phyloP scores from a whole-genome alignment of 176 grass and related monocot genomes.

The Lolium perenne region DNA sequence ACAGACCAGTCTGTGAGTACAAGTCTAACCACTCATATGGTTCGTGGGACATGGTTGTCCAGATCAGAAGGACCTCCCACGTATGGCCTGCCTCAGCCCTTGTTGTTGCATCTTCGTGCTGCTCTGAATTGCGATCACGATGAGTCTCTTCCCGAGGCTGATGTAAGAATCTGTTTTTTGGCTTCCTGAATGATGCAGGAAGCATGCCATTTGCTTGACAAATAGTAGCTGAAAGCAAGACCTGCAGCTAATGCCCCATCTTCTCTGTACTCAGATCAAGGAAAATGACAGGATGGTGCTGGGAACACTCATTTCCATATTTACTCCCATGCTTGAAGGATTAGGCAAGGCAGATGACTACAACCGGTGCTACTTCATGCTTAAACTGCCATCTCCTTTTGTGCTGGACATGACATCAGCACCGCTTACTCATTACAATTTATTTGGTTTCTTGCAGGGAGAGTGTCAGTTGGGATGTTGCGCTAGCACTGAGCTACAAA shows the following conservation, averaged over 20 bases:
- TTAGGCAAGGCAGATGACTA: constrained; percentile 52
- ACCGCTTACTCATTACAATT: background rate
- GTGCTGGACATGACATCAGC: background rate
- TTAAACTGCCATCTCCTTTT: background rate
- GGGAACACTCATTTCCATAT: constrained; percentile 78
- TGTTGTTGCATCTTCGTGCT: constrained; percentile 74
- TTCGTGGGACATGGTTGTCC: constrained; percentile 82
- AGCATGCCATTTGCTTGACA: background rate
- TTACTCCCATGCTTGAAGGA: constrained; percentile 82
- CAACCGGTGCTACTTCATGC: constrained; percentile 39
- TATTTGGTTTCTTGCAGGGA: constrained; percentile 53
- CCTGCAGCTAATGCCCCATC: background rate
- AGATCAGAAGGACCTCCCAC: constrained; percentile 41
- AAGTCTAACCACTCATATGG: constrained; percentile 67
- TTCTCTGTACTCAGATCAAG: constrained; percentile 45
- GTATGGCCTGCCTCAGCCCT: constrained; percentile 68
- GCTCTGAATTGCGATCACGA: constrained; percentile 52
- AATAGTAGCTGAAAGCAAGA: background rate
- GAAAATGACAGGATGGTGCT: constrained; percentile 75
- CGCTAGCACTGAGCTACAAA: constrained; percentile 71
- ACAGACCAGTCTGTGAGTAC: constrained; percentile 23
- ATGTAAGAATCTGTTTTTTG: constrained; percentile 48
- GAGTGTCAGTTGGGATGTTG: constrained; percentile 65
- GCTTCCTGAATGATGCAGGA: constrained; percentile 10
- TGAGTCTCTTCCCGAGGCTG: constrained; percentile 41